Conservation (phyloP, 495 filamentous ascomycete genomes). For the Articulospora tetracladia region DNA sequence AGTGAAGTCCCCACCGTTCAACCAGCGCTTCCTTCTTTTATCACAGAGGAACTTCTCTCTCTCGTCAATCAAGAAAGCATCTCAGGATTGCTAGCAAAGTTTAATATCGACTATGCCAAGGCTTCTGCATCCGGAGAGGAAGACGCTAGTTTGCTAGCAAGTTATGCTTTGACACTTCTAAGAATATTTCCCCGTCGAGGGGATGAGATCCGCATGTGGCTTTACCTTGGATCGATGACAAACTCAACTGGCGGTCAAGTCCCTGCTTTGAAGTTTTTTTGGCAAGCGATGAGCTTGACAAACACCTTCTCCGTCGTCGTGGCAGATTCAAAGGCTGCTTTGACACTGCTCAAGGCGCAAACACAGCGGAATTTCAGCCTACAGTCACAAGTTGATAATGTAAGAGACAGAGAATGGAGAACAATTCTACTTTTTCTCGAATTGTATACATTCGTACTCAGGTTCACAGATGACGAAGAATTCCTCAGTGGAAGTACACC, state of each 20-base stretch:
- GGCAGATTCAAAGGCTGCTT: conserved; percentile 52
- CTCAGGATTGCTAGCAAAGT: conserved; percentile 50
- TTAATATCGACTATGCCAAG: conserved; percentile 27
- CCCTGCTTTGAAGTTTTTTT: conserved; percentile 85
- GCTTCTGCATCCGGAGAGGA: conserved; percentile 34
- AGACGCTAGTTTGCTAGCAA: conserved; percentile 73
- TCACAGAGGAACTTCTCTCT: conserved; percentile 55
- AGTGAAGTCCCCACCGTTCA: conserved; percentile 10
- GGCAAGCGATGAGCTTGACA: conserved; percentile 69
- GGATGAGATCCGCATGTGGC: conserved; percentile 94
- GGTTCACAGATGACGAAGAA: conserved; percentile 91
- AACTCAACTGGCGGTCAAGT: conserved; percentile 38
- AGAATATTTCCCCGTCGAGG: conserved; percentile 78
- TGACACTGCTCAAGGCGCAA: conserved; percentile 50
- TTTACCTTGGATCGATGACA: conserved; percentile 76
- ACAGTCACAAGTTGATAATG: conserved; percentile 15
- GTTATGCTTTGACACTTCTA: conserved; percentile 81
- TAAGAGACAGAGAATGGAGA: conserved; percentile 73
- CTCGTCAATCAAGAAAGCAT: conserved; percentile 66
- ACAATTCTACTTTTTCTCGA: conserved; percentile 89
- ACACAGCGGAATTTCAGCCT: conserved; percentile 14
- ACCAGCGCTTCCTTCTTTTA: conserved; percentile 47
- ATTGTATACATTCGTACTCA: conserved; percentile 85
- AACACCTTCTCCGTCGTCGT: conserved; percentile 61
- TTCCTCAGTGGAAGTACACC: conserved; percentile 49